These are phyloP conservation scores for Tulasnella sp. DNA, from an alignment of 768 basidiomycete species.

Conservation along the genomic window DNA sequence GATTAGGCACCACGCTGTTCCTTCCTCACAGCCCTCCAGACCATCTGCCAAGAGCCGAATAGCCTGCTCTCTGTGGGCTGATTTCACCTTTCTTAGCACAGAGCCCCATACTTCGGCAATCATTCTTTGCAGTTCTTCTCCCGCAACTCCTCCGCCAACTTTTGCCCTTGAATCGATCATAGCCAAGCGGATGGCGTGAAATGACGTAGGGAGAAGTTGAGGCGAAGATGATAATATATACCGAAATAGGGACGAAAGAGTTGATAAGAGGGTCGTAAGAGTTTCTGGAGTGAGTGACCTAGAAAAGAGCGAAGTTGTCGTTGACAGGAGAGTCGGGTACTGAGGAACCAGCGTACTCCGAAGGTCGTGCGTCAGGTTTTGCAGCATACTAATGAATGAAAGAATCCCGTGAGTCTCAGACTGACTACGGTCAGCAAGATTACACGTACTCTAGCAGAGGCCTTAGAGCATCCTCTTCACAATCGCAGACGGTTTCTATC, in stretches of 20 bases:
- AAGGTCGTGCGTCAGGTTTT: slow-evolving; percentile 67
- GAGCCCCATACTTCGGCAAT: slow-evolving; percentile 77
- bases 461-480: slow-evolving; percentile 60
- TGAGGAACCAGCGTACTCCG: slow-evolving; percentile 59
- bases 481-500: slow-evolving; percentile 40
- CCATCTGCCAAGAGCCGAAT: slow-evolving; percentile 36
- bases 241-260: slow-evolving; percentile 57
- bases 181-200: background rate
- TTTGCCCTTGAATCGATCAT: background rate
- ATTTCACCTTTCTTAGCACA: slow-evolving; percentile 1
- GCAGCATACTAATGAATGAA: slow-evolving; percentile 51
- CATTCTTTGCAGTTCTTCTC: slow-evolving; percentile 59
- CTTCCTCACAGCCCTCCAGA: slow-evolving; percentile 36
- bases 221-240: slow-evolving; percentile 36
- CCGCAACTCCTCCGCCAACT: slow-evolving; percentile 47
- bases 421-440: background rate
- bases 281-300: slow-evolving; percentile 47
- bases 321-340: slow-evolving; percentile 40
- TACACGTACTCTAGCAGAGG: slow-evolving; percentile 61
- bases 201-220: slow-evolving; percentile 8
- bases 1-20: slow-evolving; percentile 59
- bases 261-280: slow-evolving; percentile 50
- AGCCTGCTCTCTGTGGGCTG: slow-evolving; percentile 40
- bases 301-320: slow-evolving; percentile 45
- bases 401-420: slow-evolving; percentile 15